Base-by-base conservation (phyloP, 345 rosid genomes). In the Bruguiera gymnorhiza region DNA sequence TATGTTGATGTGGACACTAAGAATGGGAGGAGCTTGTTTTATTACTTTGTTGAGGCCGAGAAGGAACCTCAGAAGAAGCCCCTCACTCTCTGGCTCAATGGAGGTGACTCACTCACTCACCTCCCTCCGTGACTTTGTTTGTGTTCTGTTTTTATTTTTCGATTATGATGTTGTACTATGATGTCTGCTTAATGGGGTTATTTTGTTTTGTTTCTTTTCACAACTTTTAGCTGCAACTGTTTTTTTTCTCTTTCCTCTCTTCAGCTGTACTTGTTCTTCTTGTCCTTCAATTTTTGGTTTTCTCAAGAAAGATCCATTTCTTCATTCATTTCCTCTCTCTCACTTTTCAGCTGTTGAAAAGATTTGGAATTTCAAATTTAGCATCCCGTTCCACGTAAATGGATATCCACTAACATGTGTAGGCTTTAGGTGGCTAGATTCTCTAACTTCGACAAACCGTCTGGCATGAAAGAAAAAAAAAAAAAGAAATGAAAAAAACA, bases 71-170 rank as follows among this genome's bases (percentile, higher is more conserved):
- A 72, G 43, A 72, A 71, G 32, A 91, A 85, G 75, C 95, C 98
- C 27, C 89, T 94, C 24, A 71, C 96, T 54, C 95, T 94, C 70
- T 94, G 95, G 98, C 92, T 91, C 77, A 94, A 91, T 83, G 97
- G 97, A 88, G 97, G 96, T 91, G 60, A 50, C 58, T 51, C 24
- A 5, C 31, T 64, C 46, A 19, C 60, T 62, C 36, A 19, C 32
- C 60, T 62, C 36, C 24, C 32, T 70, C 53, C 13, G 6, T 34
- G 57, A 61, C 64, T 52, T 32, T 67, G 24, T 15, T 77, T 20
- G 18, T 67, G 30, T 31, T 63, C 34, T 26, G 8, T 64, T 43
- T 57, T 48, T 6, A 15, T 29, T 52, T 43, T 62, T 62, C n/a
- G 27, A 59, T 48, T 69, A 20, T 69, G n/a, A 34, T n/a, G 23